Base-by-base conservation (phyloP, 345 rosid species). In the Hevea brasiliensis region DNA sequence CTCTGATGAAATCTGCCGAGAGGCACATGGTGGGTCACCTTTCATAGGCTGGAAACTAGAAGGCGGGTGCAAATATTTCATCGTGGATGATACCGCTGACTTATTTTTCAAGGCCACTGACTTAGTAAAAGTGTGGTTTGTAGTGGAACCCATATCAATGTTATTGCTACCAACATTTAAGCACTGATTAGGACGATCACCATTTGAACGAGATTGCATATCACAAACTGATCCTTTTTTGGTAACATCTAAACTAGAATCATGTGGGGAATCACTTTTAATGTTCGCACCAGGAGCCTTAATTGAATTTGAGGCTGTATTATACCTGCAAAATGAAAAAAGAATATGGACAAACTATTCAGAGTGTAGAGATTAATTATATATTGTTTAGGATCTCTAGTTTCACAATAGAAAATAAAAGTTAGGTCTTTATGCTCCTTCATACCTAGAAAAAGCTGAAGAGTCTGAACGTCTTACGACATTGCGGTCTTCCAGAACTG, bases 401-500 rank as follows among this genome's bases (percentile, higher is more conserved):
- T 56, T n/a, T 20, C 20, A 44, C 4, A 48, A 24, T 23, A 54
- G 50, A 71, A 29, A 80, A 53, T 8, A 1, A 53, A 44, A 66
- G n/a, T 27, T 20, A n/a, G 23, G 54, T 70, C 56, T 20, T 35
- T 65, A 53, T 21, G 64, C 23, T 21, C 69, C 67, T 29, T 35
- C 59, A 26, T 84, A 84, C 89, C 86, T 86, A 56, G 87, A 86
- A 83, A 86, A 86, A 61, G 89, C 87, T 64, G 89, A 86, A 24
- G 77, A 84, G 58, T 80, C 78, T 0, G 86, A 86, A 41, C 81
- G 89, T 72, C 87, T 86, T 64, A 86, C 70, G 67, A 86, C 85
- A 82, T 86, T 86, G n/a, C 87, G 84, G 45, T 82, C 84, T 51
- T 84, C 86, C 62, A 61, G 81, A 61, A 60, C 58, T 23, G 50